Evolutionary conservation across 2,329 filamentous ascomycete species (phyloP).

Genomic region (Pseudogymnoascus pannorum): DNA sequence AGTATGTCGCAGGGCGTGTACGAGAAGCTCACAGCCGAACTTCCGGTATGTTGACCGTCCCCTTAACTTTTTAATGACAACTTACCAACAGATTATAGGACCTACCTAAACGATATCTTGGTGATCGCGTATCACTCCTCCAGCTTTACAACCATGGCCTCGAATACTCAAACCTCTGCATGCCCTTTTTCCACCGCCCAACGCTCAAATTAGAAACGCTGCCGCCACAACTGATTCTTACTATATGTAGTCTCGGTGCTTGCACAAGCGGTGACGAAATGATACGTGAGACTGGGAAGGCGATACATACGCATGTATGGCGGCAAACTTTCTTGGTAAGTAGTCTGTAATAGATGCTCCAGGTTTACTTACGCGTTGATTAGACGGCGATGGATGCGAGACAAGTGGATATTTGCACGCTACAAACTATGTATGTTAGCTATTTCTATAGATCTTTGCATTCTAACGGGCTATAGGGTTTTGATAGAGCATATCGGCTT

Average conservation of each 20-base stretch:
- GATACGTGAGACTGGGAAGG: slow-evolving; percentile 6
- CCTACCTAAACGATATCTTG: slow-evolving; percentile 1
- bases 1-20: slow-evolving; percentile 2
- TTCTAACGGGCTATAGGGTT: slow-evolving; percentile 13
- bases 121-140: slow-evolving; percentile 1
- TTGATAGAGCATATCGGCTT: slow-evolving; percentile 21
- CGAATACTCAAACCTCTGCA: slow-evolving; percentile 20
- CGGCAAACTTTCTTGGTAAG: slow-evolving; percentile 3
- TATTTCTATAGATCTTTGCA: background rate
- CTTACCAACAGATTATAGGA: background rate
- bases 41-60: background rate
- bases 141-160: slow-evolving; percentile 11
- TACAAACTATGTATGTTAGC: slow-evolving; percentile 18
- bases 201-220: slow-evolving; percentile 16
- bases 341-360: background rate
- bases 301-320: slow-evolving; percentile 10
- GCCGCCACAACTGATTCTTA: slow-evolving; percentile 16
- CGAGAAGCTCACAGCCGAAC: background rate
- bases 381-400: slow-evolving; percentile 8
- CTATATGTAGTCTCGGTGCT: slow-evolving; percentile 19
- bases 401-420: slow-evolving; percentile 19
- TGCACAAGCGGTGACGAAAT: slow-evolving; percentile 12
- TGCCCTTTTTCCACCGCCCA: slow-evolving; percentile 20
- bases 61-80: background rate
- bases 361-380: background rate